Evolutionary conservation across 2,329 filamentous ascomycete species (phyloP).

Genomic region (Exserohilum turcica): DNA sequence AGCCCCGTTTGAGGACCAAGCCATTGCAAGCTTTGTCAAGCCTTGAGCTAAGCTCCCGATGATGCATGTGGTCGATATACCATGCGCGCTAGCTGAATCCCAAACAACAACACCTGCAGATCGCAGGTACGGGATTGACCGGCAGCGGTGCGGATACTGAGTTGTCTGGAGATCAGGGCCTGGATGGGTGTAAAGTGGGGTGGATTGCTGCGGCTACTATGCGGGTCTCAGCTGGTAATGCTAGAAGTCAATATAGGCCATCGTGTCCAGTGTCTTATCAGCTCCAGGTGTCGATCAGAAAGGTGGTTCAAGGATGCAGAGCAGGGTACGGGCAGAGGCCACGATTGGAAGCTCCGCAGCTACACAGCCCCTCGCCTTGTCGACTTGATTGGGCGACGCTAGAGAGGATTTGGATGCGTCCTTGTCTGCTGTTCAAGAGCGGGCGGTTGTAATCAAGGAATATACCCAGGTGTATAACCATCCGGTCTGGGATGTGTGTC

Average conservation of each 20-base stretch:
- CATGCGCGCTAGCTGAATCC: neutral
- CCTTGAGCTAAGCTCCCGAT: constrained; percentile 1
- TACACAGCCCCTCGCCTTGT: too few species aligned
- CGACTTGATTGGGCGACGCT: too few species aligned
- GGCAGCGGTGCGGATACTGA: neutral
- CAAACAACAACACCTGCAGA: constrained; percentile 3
- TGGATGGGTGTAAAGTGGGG: neutral
- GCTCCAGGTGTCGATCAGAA: too few species aligned
- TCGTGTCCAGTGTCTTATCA: neutral
- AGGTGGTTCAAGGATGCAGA: too few species aligned
- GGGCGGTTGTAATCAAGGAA: too few species aligned
- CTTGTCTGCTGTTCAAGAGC: too few species aligned
- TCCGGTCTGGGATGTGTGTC: too few species aligned
- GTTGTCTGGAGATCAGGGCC: neutral
- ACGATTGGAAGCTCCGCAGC: too few species aligned
- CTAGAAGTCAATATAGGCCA: neutral
- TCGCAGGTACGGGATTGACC: neutral
- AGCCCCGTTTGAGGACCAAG: neutral
- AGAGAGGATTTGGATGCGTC: too few species aligned
- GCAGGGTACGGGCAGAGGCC: too few species aligned
- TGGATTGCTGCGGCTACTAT: neutral
- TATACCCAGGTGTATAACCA: too few species aligned
- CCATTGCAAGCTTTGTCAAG: constrained; percentile 6
- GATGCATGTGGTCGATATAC: neutral
- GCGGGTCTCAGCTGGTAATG: neutral